Evolutionary conservation across 345 rosid genomes (phyloP).

Genomic region (Brassica juncea): DNA sequence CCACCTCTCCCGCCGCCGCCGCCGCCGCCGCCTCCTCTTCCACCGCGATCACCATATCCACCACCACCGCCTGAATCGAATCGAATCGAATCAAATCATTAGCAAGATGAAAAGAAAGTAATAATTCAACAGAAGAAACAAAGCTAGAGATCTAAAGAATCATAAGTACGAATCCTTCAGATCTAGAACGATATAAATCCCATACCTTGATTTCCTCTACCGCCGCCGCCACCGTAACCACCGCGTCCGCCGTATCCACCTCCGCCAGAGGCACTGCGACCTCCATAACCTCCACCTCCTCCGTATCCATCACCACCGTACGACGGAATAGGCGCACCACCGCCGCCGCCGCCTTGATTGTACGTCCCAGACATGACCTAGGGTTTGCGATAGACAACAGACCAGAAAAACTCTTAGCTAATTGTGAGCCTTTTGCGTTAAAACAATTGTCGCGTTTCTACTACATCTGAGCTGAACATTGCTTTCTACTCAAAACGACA

Average conservation of each 20-base stretch:
- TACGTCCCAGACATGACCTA: neutral
- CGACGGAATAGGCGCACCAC: conserved; percentile 43
- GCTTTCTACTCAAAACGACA: neutral
- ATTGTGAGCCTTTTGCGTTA: neutral
- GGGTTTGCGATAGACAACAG: neutral
- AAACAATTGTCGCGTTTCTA: neutral
- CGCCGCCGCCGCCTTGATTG: conserved; percentile 1
- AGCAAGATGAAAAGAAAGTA: neutral
- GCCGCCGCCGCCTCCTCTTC: conserved; percentile 49
- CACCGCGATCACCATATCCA: conserved; percentile 73
- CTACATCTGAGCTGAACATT: neutral
- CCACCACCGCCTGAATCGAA: conserved; percentile 42
- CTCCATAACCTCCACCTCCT: conserved; percentile 44
- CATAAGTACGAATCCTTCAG: conserved; percentile 4
- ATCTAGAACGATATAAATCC: conserved; percentile 17
- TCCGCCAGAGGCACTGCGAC: conserved; percentile 49
- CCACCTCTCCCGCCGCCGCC: neutral
- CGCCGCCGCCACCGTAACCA: conserved; percentile 47
- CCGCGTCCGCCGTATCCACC: conserved; percentile 52
- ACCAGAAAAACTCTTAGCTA: neutral
- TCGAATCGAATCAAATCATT: conserved; percentile 20
- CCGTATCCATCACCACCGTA: conserved; percentile 49
- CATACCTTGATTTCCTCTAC: conserved; percentile 62
- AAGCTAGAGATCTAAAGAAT: conserved; percentile 10
- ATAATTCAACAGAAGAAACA: neutral